A percentile compares a stretch with the other conserved stretches of the same genome.
Conservation (phyloP, 2,329 filamentous ascomycete genomes). For the Phialocephala sp. region DNA sequence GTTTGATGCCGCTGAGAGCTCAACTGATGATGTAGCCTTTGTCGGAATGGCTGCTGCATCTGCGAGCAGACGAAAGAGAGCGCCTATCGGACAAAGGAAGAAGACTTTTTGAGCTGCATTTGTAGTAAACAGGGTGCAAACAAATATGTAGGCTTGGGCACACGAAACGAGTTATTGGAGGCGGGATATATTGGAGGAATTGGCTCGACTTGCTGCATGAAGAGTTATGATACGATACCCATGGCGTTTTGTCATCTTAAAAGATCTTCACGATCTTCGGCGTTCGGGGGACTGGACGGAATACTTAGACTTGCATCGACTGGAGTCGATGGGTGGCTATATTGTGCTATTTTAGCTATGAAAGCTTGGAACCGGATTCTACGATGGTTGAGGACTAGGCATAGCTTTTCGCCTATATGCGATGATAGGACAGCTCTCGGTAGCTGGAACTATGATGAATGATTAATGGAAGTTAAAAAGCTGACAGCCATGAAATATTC, state of each 20-base stretch:
- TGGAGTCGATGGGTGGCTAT: too few relatives aligned
- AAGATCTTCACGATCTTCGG: neutral
- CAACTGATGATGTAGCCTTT: slow-evolving; percentile 34
- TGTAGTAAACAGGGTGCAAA: neutral
- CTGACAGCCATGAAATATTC: too few relatives aligned
- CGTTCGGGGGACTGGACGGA: neutral
- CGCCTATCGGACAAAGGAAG: slow-evolving; percentile 12
- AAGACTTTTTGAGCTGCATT: slow-evolving; percentile 2
- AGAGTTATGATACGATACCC: slow-evolving; percentile 5
- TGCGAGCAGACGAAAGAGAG: slow-evolving; percentile 30
- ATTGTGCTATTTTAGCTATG: too few relatives aligned
- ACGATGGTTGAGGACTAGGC: too few relatives aligned
- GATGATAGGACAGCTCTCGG: too few relatives aligned
- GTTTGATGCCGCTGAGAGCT: slow-evolving; percentile 53
- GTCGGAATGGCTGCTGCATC: slow-evolving; percentile 34
- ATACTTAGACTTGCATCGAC: too few relatives aligned
- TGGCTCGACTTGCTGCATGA: neutral
- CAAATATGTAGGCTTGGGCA: neutral
- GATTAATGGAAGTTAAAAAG: too few relatives aligned
- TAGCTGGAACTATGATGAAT: too few relatives aligned
- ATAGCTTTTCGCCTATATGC: too few relatives aligned
- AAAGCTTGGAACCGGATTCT: too few relatives aligned
- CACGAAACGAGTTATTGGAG: neutral
- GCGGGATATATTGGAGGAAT: neutral
- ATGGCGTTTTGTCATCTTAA: neutral